Percentiles rank a stretch among this genome's conserved stretches.
These are phyloP conservation scores for Dryas drummondii DNA, from an alignment of 306 rosid genomes.

Conservation along the genomic window DNA sequence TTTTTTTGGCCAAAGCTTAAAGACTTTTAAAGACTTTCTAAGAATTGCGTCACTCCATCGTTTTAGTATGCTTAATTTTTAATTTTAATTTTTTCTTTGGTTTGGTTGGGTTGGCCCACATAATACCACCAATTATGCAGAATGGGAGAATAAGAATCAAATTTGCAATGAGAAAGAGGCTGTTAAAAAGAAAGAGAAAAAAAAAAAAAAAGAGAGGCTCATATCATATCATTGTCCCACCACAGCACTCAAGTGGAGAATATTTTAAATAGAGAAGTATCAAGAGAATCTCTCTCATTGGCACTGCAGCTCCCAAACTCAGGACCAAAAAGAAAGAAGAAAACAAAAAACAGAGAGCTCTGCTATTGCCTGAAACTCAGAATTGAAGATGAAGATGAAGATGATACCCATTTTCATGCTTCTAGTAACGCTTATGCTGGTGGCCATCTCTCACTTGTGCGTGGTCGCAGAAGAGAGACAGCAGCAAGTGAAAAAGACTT, in stretches of 20 bases:
- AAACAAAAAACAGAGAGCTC: background rate
- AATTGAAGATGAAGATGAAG: slow-evolving; percentile 30
- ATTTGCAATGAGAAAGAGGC: background rate
- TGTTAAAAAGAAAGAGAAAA: background rate
- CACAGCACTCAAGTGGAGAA: background rate
- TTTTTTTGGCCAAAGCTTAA: too few relatives aligned
- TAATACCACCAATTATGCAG: background rate
- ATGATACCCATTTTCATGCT: slow-evolving; percentile 36
- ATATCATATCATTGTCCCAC: slow-evolving; percentile 4
- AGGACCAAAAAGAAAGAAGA: background rate
- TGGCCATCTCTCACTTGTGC: slow-evolving; percentile 28
- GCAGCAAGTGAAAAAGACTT: slow-evolving; percentile 50
- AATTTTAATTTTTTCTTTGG: too few relatives aligned
- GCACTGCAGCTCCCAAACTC: background rate
- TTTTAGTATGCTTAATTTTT: background rate
- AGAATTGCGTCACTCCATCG: background rate
- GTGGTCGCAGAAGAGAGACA: slow-evolving; percentile 43
- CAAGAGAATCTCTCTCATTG: slow-evolving; percentile 17
- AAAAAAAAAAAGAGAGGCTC: background rate
- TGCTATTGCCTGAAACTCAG: slow-evolving; percentile 15
- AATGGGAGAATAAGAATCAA: slow-evolving; percentile 2
- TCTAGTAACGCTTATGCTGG: slow-evolving; percentile 40
- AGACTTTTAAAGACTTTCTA: too few relatives aligned
- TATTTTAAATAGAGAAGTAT: background rate
- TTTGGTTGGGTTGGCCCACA: background rate